Base-by-base conservation (phyloP, 768 basidiomycete species). In the Sutorius australiensis region DNA sequence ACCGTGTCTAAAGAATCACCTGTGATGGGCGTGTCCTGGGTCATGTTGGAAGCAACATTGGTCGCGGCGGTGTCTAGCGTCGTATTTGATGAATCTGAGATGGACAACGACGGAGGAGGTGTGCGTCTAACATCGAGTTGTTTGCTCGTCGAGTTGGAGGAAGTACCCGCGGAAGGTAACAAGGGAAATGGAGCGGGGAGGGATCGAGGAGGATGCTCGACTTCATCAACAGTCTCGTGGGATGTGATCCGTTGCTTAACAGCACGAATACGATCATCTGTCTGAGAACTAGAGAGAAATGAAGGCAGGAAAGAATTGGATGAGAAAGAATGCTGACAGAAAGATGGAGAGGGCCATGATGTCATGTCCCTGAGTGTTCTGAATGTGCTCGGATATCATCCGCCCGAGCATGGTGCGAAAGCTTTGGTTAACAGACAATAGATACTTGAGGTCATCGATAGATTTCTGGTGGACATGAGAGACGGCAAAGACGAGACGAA, bases 311-410 rank as follows among this genome's bases (percentile, higher is more conserved):
- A 12, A 19, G 38, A 32, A 32, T 5, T 16, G 14, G 0, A 11
- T 8, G 27, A 24, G 21, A n/a, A 30, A 41, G 4, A 31, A 24
- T 0, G 59, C 68, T 27, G 51, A 81, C 81, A 72, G 68, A 51
- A 73, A 67, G 3, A 61, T 59, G 28, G 79, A 74, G n/a, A 80
- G 67, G 2, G 71, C 48, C 7, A 72, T 53, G 16, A 80, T 67
- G 36, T 82, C 81, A 12, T 57, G 55, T 17, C 51, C 46, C 8
- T 54, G 52, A 5, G 53, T 41, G 32, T 56, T 60, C 17, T 65
- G 41, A 57, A 71, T 37, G 39, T 66, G 65, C 3, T 63, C 54
- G 7, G 58, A 53, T 17, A 73, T 67, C 42, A 61, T 34, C 14
- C 63, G 52, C 32, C 58, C 65, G 40, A 68, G 51, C 17, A 59